Evolutionary conservation across 106 monocot species (phyloP).

Genomic region (Xerophyta viscosa): DNA sequence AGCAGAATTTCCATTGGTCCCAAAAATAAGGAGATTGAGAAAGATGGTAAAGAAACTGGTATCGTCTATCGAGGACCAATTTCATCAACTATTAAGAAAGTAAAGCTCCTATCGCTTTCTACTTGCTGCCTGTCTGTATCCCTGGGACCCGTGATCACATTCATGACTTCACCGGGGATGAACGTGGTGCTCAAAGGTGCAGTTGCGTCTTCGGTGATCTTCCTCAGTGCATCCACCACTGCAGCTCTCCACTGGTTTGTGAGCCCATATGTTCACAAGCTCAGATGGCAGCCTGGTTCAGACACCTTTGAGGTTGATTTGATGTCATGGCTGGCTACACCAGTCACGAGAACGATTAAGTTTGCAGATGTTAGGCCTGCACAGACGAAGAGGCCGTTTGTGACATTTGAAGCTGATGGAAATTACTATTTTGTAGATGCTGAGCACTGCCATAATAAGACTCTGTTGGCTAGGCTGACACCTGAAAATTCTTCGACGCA

Average conservation of each 20-base stretch:
- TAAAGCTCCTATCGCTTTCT: background rate
- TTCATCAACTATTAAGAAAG: slow-evolving; percentile 27
- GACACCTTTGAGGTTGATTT: slow-evolving; percentile 60
- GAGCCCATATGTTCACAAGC: slow-evolving; percentile 90
- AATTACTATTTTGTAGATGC: slow-evolving; percentile 75
- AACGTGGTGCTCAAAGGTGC: slow-evolving; percentile 90
- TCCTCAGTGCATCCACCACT: slow-evolving; percentile 88
- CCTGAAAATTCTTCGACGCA: slow-evolving; percentile 40
- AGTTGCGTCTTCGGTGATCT: slow-evolving; percentile 79
- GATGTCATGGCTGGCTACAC: slow-evolving; percentile 85
- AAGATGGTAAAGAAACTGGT: slow-evolving; percentile 32
- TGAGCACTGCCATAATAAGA: slow-evolving; percentile 72
- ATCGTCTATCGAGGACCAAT: slow-evolving; percentile 77
- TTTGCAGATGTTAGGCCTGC: slow-evolving; percentile 62
- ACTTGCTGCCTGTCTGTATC: slow-evolving; percentile 90
- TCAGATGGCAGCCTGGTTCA: slow-evolving; percentile 83
- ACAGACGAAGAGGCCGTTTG: slow-evolving; percentile 81
- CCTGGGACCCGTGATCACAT: slow-evolving; percentile 82
- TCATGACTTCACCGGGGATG: slow-evolving; percentile 94
- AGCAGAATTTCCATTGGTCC: slow-evolving; percentile 88
- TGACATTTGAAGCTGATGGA: slow-evolving; percentile 61
- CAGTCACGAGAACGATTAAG: slow-evolving; percentile 46
- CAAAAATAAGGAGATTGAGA: slow-evolving; percentile 19
- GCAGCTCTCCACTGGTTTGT: slow-evolving; percentile 94
- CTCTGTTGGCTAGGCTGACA: slow-evolving; percentile 62